Percentiles rank a stretch among this genome's conserved stretches.
These are phyloP conservation scores for Piromyces finnis DNA, from an alignment of 192 early-diverging fungal genomes.

Conservation along the genomic window DNA sequence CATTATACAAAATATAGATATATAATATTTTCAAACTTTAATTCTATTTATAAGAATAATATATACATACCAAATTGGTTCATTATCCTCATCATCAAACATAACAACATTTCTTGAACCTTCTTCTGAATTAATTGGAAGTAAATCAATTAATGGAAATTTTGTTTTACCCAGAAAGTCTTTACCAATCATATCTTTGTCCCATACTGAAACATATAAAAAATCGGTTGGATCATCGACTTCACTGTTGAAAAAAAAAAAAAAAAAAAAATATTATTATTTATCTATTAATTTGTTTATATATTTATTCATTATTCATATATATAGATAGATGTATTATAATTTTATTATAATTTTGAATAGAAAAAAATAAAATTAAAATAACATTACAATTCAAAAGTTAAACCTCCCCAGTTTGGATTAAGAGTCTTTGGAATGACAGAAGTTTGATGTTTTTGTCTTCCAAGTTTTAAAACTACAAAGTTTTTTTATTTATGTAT, in stretches of 20 bases:
- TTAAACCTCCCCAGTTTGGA: constrained; percentile 30
- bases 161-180: constrained; percentile 46
- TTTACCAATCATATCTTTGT: constrained; percentile 43
- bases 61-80: constrained; percentile 15
- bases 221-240: not conserved
- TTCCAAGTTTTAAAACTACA: constrained; percentile 31
- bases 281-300: no score
- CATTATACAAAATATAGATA: no score
- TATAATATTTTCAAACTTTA: no score
- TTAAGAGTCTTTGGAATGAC: constrained; percentile 40
- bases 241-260: not conserved
- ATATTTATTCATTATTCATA: no score
- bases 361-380: no score
- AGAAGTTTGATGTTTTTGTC: constrained; percentile 30
- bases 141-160: constrained; percentile 36
- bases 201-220: constrained; percentile 21
- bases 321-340: no score
- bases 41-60: no score
- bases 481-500: constrained; percentile 4
- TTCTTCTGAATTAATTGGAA: constrained; percentile 7
- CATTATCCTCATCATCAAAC: constrained; percentile 29
- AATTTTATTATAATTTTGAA: no score
- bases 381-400: constrained; percentile 8
- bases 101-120: constrained; percentile 6
- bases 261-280: not conserved